These are phyloP conservation scores for Trametes maxima DNA, from an alignment of 768 basidiomycete species.

Conservation along the genomic window DNA sequence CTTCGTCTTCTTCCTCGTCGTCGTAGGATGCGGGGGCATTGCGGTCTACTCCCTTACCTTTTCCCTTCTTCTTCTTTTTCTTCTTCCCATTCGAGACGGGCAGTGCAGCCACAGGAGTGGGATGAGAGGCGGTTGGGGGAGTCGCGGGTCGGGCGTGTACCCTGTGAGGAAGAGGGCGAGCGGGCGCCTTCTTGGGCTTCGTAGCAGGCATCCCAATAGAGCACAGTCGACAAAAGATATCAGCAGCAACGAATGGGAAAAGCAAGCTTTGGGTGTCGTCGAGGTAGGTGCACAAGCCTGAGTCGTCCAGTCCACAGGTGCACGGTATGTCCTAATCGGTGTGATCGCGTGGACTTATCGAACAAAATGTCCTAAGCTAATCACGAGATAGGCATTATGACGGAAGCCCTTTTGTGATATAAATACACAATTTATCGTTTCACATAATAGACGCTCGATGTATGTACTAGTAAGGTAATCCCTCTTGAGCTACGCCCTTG, in stretches of 20 bases:
- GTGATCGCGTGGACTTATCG: constrained; percentile 3
- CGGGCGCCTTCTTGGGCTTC: constrained; percentile 23
- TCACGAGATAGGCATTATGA: not conserved
- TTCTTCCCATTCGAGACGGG: constrained; percentile 37
- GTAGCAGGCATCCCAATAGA: constrained; percentile 26
- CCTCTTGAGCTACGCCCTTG: too few species aligned
- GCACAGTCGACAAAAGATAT: constrained; percentile 6
- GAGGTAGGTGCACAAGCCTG: constrained; percentile 18
- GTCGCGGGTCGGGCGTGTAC: constrained; percentile 18
- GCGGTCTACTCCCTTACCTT: constrained; percentile 36
- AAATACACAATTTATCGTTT: too few species aligned
- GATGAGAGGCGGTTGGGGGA: constrained; percentile 17
- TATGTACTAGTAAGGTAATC: too few species aligned
- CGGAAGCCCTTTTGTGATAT: too few species aligned
- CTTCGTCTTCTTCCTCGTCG: constrained; percentile 33
- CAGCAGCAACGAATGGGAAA: constrained; percentile 6
- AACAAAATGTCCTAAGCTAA: not conserved
- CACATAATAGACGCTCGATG: too few species aligned
- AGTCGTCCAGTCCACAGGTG: not conserved
- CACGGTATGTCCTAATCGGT: constrained; percentile 16
- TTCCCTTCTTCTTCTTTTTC: constrained; percentile 51
- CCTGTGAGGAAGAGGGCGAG: constrained; percentile 18
- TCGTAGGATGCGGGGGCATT: constrained; percentile 12
- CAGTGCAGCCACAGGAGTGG: not conserved
- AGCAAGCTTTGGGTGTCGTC: constrained; percentile 6